These are phyloP conservation scores for Epichloe festucae DNA, from an alignment of 2,329 filamentous ascomycete species.

Conservation along the genomic window DNA sequence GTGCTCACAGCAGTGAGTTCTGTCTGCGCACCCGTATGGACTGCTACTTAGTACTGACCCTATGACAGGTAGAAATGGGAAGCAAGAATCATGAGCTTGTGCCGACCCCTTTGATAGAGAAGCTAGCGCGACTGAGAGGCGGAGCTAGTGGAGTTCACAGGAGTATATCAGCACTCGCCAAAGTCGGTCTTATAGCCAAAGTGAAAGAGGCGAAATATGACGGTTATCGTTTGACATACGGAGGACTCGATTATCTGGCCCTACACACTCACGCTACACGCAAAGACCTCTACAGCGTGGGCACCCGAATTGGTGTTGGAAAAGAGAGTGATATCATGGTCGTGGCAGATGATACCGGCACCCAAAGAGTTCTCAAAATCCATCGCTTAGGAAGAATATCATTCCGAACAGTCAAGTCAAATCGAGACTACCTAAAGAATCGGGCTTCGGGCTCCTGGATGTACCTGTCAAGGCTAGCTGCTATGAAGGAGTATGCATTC, in stretches of 20 bases:
- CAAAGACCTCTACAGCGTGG: constrained; percentile 77
- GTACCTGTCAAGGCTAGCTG: constrained; percentile 89
- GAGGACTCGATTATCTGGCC: constrained; percentile 93
- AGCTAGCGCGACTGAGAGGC: constrained; percentile 68
- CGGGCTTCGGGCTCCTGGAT: constrained; percentile 79
- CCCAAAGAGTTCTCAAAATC: constrained; percentile 82
- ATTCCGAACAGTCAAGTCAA: constrained; percentile 90
- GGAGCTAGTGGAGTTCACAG: constrained; percentile 68
- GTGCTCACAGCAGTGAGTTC: constrained; percentile 74
- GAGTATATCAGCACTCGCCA: constrained; percentile 82
- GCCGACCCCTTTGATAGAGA: constrained; percentile 76
- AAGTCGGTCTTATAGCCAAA: constrained; percentile 79
- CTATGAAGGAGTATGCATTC: constrained; percentile 88
- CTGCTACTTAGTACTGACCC: not conserved
- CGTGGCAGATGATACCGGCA: constrained; percentile 66
- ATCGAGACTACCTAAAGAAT: constrained; percentile 87
- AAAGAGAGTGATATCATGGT: constrained; percentile 98
- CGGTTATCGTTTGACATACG: constrained; percentile 91
- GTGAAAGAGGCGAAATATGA: constrained; percentile 96
- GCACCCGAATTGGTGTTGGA: constrained; percentile 86
- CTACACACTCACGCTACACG: constrained; percentile 76
- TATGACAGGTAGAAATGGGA: constrained; percentile 68
- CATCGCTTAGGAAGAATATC: constrained; percentile 91
- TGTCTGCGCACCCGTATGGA: constrained; percentile 4
- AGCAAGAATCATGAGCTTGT: constrained; percentile 97